Evolutionary conservation across 345 rosid species (phyloP), one percentile per base, ranked within the genome.

Genomic region (Bruguiera gymnorhiza): DNA sequence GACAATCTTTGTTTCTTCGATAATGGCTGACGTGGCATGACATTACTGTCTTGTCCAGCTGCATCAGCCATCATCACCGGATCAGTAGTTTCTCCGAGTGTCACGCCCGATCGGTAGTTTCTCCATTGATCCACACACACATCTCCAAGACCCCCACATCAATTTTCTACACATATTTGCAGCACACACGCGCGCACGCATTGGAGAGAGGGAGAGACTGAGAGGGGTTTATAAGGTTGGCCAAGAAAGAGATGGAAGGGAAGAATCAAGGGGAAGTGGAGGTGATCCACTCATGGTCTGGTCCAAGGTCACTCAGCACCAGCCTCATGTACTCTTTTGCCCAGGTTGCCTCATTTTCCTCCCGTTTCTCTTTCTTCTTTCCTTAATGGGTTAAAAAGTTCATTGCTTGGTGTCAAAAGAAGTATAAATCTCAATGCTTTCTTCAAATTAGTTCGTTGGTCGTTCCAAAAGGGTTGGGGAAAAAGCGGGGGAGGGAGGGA

Each of bases 261-360:
- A 67, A 73, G 21, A 70, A 55, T 24, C 62, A 65, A 32, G 75
- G 63, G 31, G 85, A 72, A 63, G 30, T 82, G 56, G 87, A 80
- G 75, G 88, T 90, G 74, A 90, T 93, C 43, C 98, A 93, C 62
- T 83, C 89, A 23, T 87, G 97, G 96, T 90, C 98, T 55, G 80
- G 90, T n/a, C 97, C 98, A 70, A 82, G 98, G 71, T 90, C 98
- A 16, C 96, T 93, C 68, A 93, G 97, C 71, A 90, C 96, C 75
- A 58, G 86, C 66, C 88, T 93, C 72, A 81, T 88, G 93, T 93
- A 93, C 81, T 90, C 96, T 70, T 93, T 93, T 81, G 78, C 93
- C 27, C 92, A 90, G 93, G 93, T 90, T 50, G 18, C 21, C 52
- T 15, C 2, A 8, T 29, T 31, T 5, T 52, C 24, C 66, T 26